Evolutionary conservation across 2,329 filamentous ascomycete species (phyloP), one percentile per base, ranked within the genome.

Genomic region (Geosmithia flava): DNA sequence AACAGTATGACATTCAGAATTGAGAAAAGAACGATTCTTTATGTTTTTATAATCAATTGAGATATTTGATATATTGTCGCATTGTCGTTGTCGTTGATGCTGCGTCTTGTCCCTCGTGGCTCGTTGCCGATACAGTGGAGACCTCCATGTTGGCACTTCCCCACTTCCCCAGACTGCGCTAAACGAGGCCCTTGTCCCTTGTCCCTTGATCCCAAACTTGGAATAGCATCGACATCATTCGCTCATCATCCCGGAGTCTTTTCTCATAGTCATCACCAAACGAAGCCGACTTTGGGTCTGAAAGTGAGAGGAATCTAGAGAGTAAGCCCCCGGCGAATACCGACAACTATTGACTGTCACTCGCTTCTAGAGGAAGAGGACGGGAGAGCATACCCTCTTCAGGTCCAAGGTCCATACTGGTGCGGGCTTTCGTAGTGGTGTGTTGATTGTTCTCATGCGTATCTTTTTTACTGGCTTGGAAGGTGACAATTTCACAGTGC

Each of bases 131-230:
- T 20, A 20, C 20, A 23, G 30, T 29, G 42, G 42, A 40, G 42
- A 39, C 42, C 17, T 19, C 42, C n/a, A 19, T 23, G 29, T 23
- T 40, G 16, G 39, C 42, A 40, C 10, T 10, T 27, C 39, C 45
- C 48, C 48, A 50, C 45, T 50, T 50, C 48, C 48, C 48, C 48
- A 47, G 48, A 50, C 33, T 29, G 44, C 41, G 45, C 48, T 50
- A 50, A 33, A 42, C 30, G 20, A 17, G 45, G 19, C 27, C 40
- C 40, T 37, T 15, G 33, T 37, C 15, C 29, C 29, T 11, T 13
- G 33, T 13, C 11, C 10, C 33, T 37, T 37, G 33, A 13, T 37
- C 11, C 33, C 13, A 16, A 16, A 16, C 33, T 37, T 37, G 33
- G 33, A 37, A 37, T 37, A 11, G 5, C 33, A 37, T 37, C 33